Evolutionary conservation across 805 yeast species (phyloP).

Genomic region (Limtongia smithiae): DNA sequence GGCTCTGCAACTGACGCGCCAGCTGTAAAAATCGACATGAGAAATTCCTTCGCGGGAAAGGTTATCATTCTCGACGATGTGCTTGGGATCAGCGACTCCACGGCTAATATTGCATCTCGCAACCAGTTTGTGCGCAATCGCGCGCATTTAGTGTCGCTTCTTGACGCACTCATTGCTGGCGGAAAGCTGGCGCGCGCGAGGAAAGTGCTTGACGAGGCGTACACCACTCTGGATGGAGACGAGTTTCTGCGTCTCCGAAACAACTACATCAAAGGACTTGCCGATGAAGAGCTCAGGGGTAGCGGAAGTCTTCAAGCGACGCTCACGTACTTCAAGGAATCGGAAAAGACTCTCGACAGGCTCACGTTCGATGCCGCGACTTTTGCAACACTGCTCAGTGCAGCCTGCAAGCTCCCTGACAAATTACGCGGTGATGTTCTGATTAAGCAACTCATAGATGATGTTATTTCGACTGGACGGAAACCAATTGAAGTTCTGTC

Average conservation of each 20-base stretch:
- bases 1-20: neutral
- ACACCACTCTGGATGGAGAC: constrained; percentile 10
- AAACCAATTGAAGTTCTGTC: constrained; percentile 4
- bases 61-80: constrained; percentile 17
- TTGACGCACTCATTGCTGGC: constrained; percentile 27
- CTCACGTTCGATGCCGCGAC: constrained; percentile 12
- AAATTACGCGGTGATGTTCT: constrained; percentile 6
- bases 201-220: constrained; percentile 15
- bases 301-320: constrained; percentile 2
- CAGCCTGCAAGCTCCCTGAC: constrained; percentile 11
- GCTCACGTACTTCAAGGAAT: constrained; percentile 7
- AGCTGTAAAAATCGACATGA: constrained; percentile 1
- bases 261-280: constrained; percentile 16
- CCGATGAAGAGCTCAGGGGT: constrained; percentile 10
- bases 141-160: constrained; percentile 21
- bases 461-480: neutral
- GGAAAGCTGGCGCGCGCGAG: constrained; percentile 29
- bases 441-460: neutral
- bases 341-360: neutral
- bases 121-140: constrained; percentile 8
- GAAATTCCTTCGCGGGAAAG: constrained; percentile 7
- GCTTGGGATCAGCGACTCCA: neutral
- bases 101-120: constrained; percentile 5
- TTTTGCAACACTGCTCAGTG: constrained; percentile 13
- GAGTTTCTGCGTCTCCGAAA: constrained; percentile 20